These are phyloP conservation scores for Pichia exigua DNA, from an alignment of 805 yeast species.

Conservation along the genomic window DNA sequence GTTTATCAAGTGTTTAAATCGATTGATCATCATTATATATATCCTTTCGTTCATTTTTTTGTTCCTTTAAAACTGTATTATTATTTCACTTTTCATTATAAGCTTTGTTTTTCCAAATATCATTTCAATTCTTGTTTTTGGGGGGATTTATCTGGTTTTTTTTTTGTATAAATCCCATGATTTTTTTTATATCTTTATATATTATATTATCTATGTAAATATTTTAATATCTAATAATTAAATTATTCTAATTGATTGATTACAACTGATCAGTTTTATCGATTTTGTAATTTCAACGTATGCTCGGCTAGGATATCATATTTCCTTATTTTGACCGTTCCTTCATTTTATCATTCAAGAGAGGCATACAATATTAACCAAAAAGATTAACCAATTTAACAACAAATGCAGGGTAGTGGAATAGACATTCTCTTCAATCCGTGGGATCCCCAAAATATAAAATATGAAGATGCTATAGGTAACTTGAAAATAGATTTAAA, in stretches of 20 bases:
- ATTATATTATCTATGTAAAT: no score
- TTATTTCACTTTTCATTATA: neutral
- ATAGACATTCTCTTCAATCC: neutral
- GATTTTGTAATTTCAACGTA: neutral
- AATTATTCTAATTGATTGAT: no score
- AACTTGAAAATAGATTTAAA: constrained; percentile 18
- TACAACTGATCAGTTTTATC: no score
- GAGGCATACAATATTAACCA: neutral
- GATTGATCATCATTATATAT: neutral
- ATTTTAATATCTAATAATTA: neutral
- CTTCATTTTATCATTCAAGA: neutral
- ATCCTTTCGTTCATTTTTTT: neutral
- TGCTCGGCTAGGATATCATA: neutral
- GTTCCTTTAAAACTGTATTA: neutral
- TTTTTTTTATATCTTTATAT: no score
- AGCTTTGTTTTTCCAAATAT: no score
- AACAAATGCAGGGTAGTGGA: neutral
- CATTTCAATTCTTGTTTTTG: neutral
- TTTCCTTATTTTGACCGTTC: neutral
- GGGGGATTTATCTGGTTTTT: neutral
- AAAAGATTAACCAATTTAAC: neutral
- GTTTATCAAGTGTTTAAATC: constrained; percentile 4
- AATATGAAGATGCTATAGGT: neutral
- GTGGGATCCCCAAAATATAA: neutral
- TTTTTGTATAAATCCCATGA: neutral